Conservation (phyloP, 352 stramenopile species). For the Phytopythium chamaehyphon region DNA sequence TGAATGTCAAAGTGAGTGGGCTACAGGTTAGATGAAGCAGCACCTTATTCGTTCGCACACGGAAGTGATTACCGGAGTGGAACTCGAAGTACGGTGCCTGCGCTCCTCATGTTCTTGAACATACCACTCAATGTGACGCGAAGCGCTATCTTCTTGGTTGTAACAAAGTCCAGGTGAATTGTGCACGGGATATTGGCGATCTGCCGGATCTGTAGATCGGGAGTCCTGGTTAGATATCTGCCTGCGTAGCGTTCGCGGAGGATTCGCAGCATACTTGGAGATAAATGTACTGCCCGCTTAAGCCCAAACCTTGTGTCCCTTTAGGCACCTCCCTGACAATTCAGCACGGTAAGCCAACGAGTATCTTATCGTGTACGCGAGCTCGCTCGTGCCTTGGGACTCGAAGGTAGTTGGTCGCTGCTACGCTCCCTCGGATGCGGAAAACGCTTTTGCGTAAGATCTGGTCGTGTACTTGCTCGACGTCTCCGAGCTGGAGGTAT, state of each 20-base stretch:
- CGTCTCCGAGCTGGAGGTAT: conserved; percentile 54
- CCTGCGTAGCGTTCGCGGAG: not conserved
- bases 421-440: conserved; percentile 64
- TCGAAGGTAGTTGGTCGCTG: conserved; percentile 67
- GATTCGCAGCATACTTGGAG: conserved; percentile 38
- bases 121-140: conserved; percentile 74
- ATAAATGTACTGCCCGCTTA: conserved; percentile 67
- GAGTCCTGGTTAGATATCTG: no score
- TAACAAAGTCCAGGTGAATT: conserved; percentile 70
- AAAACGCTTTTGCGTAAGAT: conserved; percentile 79
- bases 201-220: conserved; percentile 36
- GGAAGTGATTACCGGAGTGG: conserved; percentile 34
- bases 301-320: conserved; percentile 45
- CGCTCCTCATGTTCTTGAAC: conserved; percentile 48
- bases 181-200: conserved; percentile 38
- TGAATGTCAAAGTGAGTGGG: conserved; percentile 24
- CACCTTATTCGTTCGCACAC: not conserved
- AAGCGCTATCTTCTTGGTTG: conserved; percentile 58
- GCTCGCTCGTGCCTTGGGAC: conserved; percentile 37
- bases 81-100: conserved; percentile 54
- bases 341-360: not conserved
- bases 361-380: not conserved
- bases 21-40: not conserved
- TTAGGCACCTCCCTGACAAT: conserved; percentile 36
- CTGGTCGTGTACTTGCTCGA: conserved; percentile 60